Evolutionary conservation across 2,329 filamentous ascomycete genomes (phyloP).

Genomic region (Cercospora sp.): DNA sequence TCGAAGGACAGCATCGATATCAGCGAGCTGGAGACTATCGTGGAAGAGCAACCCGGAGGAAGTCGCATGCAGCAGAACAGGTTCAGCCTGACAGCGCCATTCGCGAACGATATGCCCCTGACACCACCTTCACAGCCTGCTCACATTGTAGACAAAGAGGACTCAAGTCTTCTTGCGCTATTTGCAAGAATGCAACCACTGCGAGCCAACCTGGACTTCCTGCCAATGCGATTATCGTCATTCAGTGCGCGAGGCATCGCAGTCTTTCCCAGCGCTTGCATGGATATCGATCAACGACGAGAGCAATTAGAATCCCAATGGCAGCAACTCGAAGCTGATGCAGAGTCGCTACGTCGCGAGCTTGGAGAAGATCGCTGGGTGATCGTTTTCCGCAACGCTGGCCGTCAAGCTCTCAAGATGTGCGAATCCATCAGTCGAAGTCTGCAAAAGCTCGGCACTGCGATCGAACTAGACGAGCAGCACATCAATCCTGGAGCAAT

Average conservation of each 20-base stretch:
- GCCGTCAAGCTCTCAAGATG: slow-evolving; percentile 92
- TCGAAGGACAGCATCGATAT: slow-evolving; percentile 65
- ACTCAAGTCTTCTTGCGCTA: slow-evolving; percentile 81
- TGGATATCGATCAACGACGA: slow-evolving; percentile 78
- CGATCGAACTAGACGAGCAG: slow-evolving; percentile 72
- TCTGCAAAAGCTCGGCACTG: slow-evolving; percentile 76
- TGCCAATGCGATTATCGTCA: slow-evolving; percentile 88
- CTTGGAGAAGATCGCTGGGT: slow-evolving; percentile 96
- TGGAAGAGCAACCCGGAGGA: slow-evolving; percentile 73
- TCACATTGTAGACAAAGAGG: slow-evolving; percentile 62
- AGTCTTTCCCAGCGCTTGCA: slow-evolving; percentile 85
- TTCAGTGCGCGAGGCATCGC: slow-evolving; percentile 76
- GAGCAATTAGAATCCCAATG: slow-evolving; percentile 78
- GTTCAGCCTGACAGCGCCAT: slow-evolving; percentile 64
- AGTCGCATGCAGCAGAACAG: slow-evolving; percentile 57
- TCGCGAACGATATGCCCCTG: slow-evolving; percentile 58
- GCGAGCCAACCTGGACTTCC: slow-evolving; percentile 87
- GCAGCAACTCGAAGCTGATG: slow-evolving; percentile 84
- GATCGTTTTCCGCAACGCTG: slow-evolving; percentile 89
- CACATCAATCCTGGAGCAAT: slow-evolving; percentile 69
- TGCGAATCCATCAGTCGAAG: slow-evolving; percentile 91
- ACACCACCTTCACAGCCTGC: slow-evolving; percentile 45
- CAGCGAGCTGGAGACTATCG: slow-evolving; percentile 86
- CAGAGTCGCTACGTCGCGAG: slow-evolving; percentile 84
- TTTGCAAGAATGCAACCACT: slow-evolving; percentile 96